Conservation (phyloP, 2,329 filamentous ascomycete genomes). For the Raffaelea arxii region DNA sequence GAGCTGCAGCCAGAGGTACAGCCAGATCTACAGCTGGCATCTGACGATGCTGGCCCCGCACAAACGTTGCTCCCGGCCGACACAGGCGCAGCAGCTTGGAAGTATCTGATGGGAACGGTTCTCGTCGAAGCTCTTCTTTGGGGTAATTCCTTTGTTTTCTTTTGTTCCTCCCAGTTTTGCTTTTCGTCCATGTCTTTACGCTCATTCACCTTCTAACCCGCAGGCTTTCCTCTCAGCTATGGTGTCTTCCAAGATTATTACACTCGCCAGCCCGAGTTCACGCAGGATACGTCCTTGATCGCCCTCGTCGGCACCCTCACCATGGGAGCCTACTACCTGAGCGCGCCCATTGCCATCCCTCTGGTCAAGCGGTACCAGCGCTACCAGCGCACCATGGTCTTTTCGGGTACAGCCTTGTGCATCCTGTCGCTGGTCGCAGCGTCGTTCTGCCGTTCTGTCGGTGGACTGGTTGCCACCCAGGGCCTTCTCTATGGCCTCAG, state of each 20-base stretch:
- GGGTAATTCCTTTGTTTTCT: too few species aligned
- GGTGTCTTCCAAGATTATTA: conserved; percentile 66
- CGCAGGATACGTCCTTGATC: conserved; percentile 36
- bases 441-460: conserved; percentile 41
- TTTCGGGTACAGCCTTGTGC: conserved; percentile 35
- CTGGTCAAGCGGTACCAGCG: conserved; percentile 20
- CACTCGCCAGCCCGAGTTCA: conserved; percentile 47
- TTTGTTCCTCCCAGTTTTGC: too few species aligned
- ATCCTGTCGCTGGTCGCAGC: conserved; percentile 42
- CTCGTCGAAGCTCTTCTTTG: conserved; percentile 43
- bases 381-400: conserved; percentile 15
- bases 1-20: too few species aligned
- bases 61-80: conserved; percentile 20
- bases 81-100: conserved; percentile 25
- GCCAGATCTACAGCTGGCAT: too few species aligned
- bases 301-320: conserved; percentile 49
- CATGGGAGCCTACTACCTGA: not conserved
- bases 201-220: too few species aligned
- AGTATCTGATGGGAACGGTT: conserved; percentile 40
- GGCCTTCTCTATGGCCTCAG: conserved; percentile 52
- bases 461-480: conserved; percentile 49
- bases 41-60: too few species aligned
- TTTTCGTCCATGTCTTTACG: too few species aligned
- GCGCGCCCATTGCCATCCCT: conserved; percentile 30
- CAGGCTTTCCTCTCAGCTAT: conserved; percentile 56